A percentile compares a stretch with the other conserved stretches of the same genome.
Conservation (phyloP, 352 stramenopile genomes). For the Phytophthora brassicae region DNA sequence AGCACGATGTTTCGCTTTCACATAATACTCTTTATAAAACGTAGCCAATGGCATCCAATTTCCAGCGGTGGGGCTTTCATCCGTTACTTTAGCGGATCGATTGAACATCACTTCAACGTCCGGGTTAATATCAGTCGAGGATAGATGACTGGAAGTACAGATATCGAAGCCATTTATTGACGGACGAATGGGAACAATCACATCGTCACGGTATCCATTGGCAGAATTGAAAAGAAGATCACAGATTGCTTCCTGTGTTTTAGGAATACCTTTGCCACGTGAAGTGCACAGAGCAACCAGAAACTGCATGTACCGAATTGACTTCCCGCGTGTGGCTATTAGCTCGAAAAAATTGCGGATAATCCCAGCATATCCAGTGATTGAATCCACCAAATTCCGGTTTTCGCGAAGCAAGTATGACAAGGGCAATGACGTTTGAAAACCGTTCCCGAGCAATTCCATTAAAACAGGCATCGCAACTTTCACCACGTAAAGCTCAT, state of each 20-base stretch:
- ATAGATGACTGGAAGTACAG: slow-evolving; percentile 28
- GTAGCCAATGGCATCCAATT: slow-evolving; percentile 47
- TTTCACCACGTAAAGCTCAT: slow-evolving; percentile 62
- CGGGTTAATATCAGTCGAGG: slow-evolving; percentile 20
- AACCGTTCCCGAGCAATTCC: slow-evolving; percentile 72
- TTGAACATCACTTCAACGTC: slow-evolving; percentile 49
- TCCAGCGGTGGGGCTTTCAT: slow-evolving; percentile 9
- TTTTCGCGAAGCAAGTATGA: slow-evolving; percentile 72
- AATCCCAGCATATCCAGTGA: slow-evolving; percentile 58
- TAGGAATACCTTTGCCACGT: slow-evolving; percentile 54
- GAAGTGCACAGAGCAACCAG: slow-evolving; percentile 69
- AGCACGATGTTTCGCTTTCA: slow-evolving; percentile 41
- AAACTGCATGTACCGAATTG: slow-evolving; percentile 78
- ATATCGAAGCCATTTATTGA: slow-evolving; percentile 56
- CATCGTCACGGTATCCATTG: slow-evolving; percentile 56
- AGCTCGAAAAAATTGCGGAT: slow-evolving; percentile 72
- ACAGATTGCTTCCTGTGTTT: slow-evolving; percentile 76
- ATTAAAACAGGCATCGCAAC: slow-evolving; percentile 64
- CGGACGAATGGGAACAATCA: slow-evolving; percentile 56
- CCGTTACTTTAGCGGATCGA: slow-evolving; percentile 4
- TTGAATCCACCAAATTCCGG: slow-evolving; percentile 72
- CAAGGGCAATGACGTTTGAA: slow-evolving; percentile 66
- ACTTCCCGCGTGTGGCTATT: slow-evolving; percentile 68
- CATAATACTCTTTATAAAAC: slow-evolving; percentile 73
- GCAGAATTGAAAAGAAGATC: slow-evolving; percentile 63